Base-by-base conservation (phyloP, 2,329 filamentous ascomycete genomes). In the Trichoderma koningii region DNA sequence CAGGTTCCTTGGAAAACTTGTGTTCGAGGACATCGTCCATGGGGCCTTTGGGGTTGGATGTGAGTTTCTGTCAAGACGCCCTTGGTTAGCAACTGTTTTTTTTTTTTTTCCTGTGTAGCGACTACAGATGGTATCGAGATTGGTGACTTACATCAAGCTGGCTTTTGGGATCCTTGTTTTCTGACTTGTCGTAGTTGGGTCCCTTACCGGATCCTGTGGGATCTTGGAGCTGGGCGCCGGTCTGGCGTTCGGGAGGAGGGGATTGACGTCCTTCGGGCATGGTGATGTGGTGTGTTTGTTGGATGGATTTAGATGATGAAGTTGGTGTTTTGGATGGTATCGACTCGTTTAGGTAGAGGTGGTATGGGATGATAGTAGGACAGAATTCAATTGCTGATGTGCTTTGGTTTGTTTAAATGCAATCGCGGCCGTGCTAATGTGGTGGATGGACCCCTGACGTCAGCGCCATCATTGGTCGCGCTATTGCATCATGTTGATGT, bases 251-350 rank as follows among this genome's bases (percentile, higher is more conserved):
- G 30, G 91, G 90, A 60, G 87, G 80, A 68, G 92, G 93, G 38
- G 92, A 96, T 79, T 96, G 85, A 74, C 88, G 88, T 76, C 91
- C 90, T 77, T 85, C 78, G 73, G 90, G 88, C 89, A 92, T 92
- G 73, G 69, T 87, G 69, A 66, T 76, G 38, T 34, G 15, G 26
- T 53, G 41, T 9, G 42, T 12, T 14, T 38, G 34, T 38, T 38
- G 10, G 14, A 44, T 45, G 21, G 21, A 23, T 23, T 3, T 3
- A 3, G 3, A 3, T 57, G 34, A 52, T 52, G 3, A 7, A 14
- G 3, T 14, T 34, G 34, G 42, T 64, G 9, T 10, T 21, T n/a
- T 21, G 14, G 23, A 23, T 12, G 14, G 6, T 60, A 23, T 41
- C 41, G 34, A 15, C 0, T 7, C 23, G n/a, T 4, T 50, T 56